Conservation (phyloP, 148 eudicot species). For the Nepenthes mirabilis region DNA sequence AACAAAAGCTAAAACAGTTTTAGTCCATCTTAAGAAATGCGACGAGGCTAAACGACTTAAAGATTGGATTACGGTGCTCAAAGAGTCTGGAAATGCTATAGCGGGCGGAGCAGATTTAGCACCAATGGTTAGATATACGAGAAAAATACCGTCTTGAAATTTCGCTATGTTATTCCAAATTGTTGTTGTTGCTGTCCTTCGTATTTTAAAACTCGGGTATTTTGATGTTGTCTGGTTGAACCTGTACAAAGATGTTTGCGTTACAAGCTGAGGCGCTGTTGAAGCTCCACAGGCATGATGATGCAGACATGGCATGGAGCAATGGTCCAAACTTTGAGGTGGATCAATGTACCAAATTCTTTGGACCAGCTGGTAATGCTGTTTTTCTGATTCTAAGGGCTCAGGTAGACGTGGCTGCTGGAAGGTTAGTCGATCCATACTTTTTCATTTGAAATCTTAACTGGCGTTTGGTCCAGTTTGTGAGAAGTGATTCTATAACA, state of each 20-base stretch:
- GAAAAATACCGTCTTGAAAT: not conserved
- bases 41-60: slow-evolving; percentile 61
- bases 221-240: not conserved
- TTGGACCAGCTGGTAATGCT: slow-evolving; percentile 60
- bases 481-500: not conserved
- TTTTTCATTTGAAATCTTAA: not conserved
- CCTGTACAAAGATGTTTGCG: slow-evolving; percentile 37
- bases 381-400: slow-evolving; percentile 54
- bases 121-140: slow-evolving; percentile 38
- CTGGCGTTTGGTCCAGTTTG: not conserved
- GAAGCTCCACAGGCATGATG: slow-evolving; percentile 64
- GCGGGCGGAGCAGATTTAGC: slow-evolving; percentile 83
- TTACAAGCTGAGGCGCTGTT: slow-evolving; percentile 82
- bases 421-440: slow-evolving; percentile 50
- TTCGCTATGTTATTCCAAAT: not conserved
- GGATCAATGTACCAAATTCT: slow-evolving; percentile 54
- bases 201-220: slow-evolving; percentile 1
- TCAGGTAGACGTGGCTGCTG: slow-evolving; percentile 72
- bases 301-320: slow-evolving; percentile 49
- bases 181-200: too few relatives aligned
- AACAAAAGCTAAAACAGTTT: slow-evolving; percentile 42
- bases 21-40: slow-evolving; percentile 51
- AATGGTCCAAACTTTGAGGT: slow-evolving; percentile 54
- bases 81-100: slow-evolving; percentile 43
- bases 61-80: slow-evolving; percentile 74